Conservation (phyloP, 1,284 basidiomycete species). For the Austroboletus niveus region DNA sequence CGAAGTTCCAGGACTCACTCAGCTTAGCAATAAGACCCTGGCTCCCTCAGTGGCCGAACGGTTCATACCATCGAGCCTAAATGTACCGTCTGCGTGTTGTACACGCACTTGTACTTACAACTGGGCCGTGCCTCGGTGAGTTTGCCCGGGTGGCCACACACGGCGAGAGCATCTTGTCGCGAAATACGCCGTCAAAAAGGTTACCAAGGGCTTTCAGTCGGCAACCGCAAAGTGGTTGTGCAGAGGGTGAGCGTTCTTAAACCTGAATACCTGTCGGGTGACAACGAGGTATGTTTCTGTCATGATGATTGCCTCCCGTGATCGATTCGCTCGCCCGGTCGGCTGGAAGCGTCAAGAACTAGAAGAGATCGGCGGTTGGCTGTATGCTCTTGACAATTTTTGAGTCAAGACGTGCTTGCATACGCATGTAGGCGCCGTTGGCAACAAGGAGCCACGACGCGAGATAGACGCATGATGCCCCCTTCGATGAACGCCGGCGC, state of each 20-base stretch:
- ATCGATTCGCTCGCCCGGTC: conserved; percentile 58
- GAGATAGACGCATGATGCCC: conserved; percentile 81
- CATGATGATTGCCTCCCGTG: too few relatives aligned
- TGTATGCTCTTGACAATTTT: conserved; percentile 76
- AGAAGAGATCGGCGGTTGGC: conserved; percentile 77
- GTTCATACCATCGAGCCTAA: too few relatives aligned
- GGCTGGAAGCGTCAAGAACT: conserved; percentile 59
- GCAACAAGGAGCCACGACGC: conserved; percentile 83
- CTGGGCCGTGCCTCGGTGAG: conserved; percentile 28
- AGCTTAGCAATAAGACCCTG: too few relatives aligned
- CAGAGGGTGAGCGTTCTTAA: conserved; percentile 68
- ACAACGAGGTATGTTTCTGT: conserved; percentile 58
- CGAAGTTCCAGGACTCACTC: too few relatives aligned
- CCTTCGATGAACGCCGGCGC: conserved; percentile 82
- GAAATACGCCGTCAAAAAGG: conserved; percentile 82
- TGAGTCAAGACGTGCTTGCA: conserved; percentile 86
- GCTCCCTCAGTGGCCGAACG: too few relatives aligned
- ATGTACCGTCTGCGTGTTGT: too few relatives aligned
- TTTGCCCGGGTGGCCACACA: conserved; percentile 59
- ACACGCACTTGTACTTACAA: too few relatives aligned
- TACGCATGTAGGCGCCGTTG: conserved; percentile 79
- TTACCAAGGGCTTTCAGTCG: conserved; percentile 68
- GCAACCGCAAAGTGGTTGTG: conserved; percentile 86
- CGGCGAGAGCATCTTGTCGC: conserved; percentile 68
- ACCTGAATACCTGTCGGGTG: conserved; percentile 49